Evolutionary conservation across 768 basidiomycete genomes (phyloP).

Genomic region (Rhodotorula graminis): DNA sequence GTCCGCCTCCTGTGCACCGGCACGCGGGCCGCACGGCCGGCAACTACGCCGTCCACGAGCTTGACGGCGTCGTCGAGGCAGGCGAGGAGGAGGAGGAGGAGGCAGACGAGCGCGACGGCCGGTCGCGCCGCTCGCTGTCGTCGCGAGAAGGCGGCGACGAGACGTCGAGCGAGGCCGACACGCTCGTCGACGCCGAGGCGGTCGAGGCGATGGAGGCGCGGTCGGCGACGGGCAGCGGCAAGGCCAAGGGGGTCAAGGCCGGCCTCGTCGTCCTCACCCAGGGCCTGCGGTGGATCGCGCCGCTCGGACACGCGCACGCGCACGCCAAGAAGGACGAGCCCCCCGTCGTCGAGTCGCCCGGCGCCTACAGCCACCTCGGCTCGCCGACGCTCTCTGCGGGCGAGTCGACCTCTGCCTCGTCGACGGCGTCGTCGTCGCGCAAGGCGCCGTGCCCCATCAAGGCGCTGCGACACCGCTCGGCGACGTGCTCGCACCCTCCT

Average conservation of each 20-base stretch:
- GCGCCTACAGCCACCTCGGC: background rate
- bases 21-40: conserved; percentile 3
- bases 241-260: background rate
- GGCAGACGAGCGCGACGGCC: background rate
- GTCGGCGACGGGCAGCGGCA: background rate
- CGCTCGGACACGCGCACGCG: background rate
- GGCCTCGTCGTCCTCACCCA: background rate
- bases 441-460: background rate
- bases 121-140: background rate
- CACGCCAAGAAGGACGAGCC: background rate
- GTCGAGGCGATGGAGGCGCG: background rate
- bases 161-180: background rate
- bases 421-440: background rate
- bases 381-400: background rate
- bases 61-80: conserved; percentile 11
- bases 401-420: background rate
- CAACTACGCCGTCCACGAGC: conserved; percentile 8
- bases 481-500: background rate
- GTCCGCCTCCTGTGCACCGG: conserved; percentile 10
- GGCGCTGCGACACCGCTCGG: background rate
- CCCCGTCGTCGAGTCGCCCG: background rate
- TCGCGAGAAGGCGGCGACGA: background rate
- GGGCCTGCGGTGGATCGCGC: background rate
- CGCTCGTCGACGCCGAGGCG: background rate
- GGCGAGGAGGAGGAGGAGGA: conserved; percentile 9